These are phyloP conservation scores for Ogataea methanolica DNA, from an alignment of 805 yeast genomes.

Conservation along the genomic window DNA sequence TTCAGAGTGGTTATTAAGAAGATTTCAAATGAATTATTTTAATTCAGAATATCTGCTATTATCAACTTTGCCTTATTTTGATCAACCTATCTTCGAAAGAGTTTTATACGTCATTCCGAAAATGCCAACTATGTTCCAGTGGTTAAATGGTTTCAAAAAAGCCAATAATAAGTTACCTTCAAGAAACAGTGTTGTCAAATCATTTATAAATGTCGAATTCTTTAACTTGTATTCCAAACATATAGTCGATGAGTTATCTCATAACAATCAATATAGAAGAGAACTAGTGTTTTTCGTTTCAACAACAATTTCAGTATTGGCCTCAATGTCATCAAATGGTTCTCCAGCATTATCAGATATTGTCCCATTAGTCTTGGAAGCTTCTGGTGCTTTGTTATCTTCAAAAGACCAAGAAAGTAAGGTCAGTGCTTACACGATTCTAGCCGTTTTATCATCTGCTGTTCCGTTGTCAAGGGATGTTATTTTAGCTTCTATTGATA, in stretches of 20 bases:
- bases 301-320: slow-evolving; percentile 60
- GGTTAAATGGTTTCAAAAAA: slow-evolving; percentile 66
- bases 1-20: slow-evolving; percentile 90
- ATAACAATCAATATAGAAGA: slow-evolving; percentile 56
- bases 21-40: slow-evolving; percentile 79
- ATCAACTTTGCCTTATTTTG: slow-evolving; percentile 77
- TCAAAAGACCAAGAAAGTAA: slow-evolving; percentile 56
- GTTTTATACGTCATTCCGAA: slow-evolving; percentile 65
- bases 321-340: slow-evolving; percentile 48
- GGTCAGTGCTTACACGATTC: slow-evolving; percentile 76
- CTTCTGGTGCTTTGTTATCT: slow-evolving; percentile 49
- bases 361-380: slow-evolving; percentile 55
- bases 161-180: slow-evolving; percentile 53
- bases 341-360: slow-evolving; percentile 40
- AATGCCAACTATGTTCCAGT: slow-evolving; percentile 75
- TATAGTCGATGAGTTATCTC: slow-evolving; percentile 43
- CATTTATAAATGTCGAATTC: slow-evolving; percentile 66
- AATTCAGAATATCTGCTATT: slow-evolving; percentile 71
- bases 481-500: slow-evolving; percentile 55
- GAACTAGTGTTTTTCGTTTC: slow-evolving; percentile 79
- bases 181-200: slow-evolving; percentile 61
- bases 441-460: slow-evolving; percentile 74
- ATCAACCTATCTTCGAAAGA: slow-evolving; percentile 67
- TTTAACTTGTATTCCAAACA: slow-evolving; percentile 62
- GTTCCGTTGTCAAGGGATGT: slow-evolving; percentile 57